Evolutionary conservation across 768 basidiomycete genomes (phyloP).

Genomic region (Boletus sp.): DNA sequence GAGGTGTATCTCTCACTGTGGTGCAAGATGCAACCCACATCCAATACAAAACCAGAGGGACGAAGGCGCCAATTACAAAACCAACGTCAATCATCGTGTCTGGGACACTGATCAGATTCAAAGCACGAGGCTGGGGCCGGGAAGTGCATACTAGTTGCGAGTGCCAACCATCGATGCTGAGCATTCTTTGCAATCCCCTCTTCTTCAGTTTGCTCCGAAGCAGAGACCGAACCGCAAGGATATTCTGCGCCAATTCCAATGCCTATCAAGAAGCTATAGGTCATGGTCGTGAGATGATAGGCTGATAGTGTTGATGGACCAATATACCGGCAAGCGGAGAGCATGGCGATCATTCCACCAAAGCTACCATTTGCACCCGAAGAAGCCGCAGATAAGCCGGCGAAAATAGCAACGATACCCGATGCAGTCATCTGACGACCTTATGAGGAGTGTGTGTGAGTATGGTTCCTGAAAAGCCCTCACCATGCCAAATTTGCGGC

Average conservation of each 20-base stretch:
- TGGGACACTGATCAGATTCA: conserved; percentile 23
- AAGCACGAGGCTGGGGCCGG: neutral
- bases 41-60: conserved; percentile 84
- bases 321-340: conserved; percentile 69
- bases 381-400: conserved; percentile 77
- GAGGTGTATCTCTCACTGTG: neutral
- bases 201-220: conserved; percentile 88
- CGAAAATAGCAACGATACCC: conserved; percentile 81
- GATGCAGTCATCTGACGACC: conserved; percentile 68
- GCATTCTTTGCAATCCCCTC: conserved; percentile 70
- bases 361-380: conserved; percentile 71
- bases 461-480: conserved; percentile 6
- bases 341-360: conserved; percentile 71
- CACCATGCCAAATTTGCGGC: conserved; percentile 87
- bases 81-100: conserved; percentile 85
- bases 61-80: conserved; percentile 76
- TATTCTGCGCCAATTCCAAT: conserved; percentile 89
- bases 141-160: conserved; percentile 73
- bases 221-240: conserved; percentile 86
- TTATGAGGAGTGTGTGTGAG: conserved; percentile 12
- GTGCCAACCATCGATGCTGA: conserved; percentile 83
- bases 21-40: conserved; percentile 49
- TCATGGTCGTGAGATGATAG: neutral
- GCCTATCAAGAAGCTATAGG: conserved; percentile 74
- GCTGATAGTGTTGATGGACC: neutral